phyloP scores from a whole-genome alignment of 2,329 filamentous ascomycete genomes.

The Huntiella bhutanensis region DNA sequence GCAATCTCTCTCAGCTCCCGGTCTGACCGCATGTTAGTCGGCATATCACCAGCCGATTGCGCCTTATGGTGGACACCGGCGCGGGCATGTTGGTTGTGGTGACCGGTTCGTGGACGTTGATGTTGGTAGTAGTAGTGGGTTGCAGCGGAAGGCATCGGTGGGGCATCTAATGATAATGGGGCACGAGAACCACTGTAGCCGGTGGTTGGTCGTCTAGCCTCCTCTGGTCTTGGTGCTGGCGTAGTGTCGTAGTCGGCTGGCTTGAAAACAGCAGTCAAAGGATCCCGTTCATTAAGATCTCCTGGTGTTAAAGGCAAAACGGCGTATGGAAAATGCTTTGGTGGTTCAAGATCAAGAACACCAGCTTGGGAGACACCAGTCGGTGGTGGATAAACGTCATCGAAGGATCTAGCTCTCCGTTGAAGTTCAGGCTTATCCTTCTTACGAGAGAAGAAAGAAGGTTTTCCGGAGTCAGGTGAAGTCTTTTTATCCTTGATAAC shows the following conservation, averaged over 20 bases:
- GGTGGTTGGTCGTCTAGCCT: neutral
- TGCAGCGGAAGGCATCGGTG: neutral
- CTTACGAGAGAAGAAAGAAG: conserved; percentile 7
- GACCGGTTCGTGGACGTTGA: neutral
- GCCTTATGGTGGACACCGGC: neutral
- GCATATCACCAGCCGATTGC: neutral
- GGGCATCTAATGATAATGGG: neutral
- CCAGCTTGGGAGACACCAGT: neutral
- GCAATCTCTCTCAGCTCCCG: neutral
- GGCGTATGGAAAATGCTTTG: neutral
- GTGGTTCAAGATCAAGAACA: conserved; percentile 3
- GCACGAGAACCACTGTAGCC: neutral
- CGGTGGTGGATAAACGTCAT: conserved; percentile 25
- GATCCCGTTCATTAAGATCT: conserved; percentile 8
- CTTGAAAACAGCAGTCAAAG: conserved; percentile 5
- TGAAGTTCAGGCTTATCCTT: conserved; percentile 14
- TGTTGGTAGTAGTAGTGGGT: conserved; percentile 2
- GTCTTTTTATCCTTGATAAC: conserved; percentile 19
- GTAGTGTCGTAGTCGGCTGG: neutral
- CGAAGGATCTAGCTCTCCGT: conserved; percentile 15
- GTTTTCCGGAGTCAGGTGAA: conserved; percentile 10
- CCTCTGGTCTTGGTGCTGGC: neutral
- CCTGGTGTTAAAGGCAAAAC: conserved; percentile 7
- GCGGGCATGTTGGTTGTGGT: neutral
- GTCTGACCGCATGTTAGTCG: neutral